Percentiles rank a stretch among this genome's conserved stretches.
phyloP scores from a whole-genome alignment of 1,284 basidiomycete species.

The Veloboletus limbatus region DNA sequence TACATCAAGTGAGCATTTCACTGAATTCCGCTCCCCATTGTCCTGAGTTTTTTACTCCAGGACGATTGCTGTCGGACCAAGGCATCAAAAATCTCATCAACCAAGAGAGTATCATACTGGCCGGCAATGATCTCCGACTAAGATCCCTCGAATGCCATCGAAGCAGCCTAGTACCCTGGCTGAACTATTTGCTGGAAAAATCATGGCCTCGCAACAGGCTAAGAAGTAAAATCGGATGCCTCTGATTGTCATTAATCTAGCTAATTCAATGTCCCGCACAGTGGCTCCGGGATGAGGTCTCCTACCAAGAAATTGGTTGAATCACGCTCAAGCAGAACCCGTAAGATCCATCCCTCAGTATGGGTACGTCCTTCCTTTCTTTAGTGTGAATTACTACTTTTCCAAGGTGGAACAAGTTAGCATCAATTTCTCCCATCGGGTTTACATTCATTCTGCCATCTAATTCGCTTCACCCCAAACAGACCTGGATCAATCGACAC shows the following conservation, averaged over 20 bases:
- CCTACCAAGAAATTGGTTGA: constrained; percentile 38
- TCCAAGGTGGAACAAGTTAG: constrained; percentile 22
- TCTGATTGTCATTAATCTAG: background rate
- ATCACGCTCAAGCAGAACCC: constrained; percentile 38
- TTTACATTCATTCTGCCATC: background rate
- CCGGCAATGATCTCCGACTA: constrained; percentile 40
- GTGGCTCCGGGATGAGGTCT: constrained; percentile 35
- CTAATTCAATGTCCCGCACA: constrained; percentile 11
- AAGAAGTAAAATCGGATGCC: constrained; percentile 15
- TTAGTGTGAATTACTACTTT: constrained; percentile 24
- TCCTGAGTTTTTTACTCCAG: constrained; percentile 3
- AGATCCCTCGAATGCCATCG: constrained; percentile 39
- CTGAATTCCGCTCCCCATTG: background rate
- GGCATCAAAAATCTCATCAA: constrained; percentile 29
- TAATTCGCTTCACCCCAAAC: constrained; percentile 11
- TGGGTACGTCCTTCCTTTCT: no score
- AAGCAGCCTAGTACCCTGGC: constrained; percentile 35
- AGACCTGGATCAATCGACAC: constrained; percentile 36
- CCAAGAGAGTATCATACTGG: constrained; percentile 34
- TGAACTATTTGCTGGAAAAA: constrained; percentile 37
- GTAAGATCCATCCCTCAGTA: constrained; percentile 19
- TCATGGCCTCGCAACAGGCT: constrained; percentile 37
- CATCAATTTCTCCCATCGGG: constrained; percentile 22
- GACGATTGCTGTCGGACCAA: constrained; percentile 19
- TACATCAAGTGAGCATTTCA: constrained; percentile 21